Base-by-base conservation (phyloP, 2,329 filamentous ascomycete genomes). In the Botrytis porri region DNA sequence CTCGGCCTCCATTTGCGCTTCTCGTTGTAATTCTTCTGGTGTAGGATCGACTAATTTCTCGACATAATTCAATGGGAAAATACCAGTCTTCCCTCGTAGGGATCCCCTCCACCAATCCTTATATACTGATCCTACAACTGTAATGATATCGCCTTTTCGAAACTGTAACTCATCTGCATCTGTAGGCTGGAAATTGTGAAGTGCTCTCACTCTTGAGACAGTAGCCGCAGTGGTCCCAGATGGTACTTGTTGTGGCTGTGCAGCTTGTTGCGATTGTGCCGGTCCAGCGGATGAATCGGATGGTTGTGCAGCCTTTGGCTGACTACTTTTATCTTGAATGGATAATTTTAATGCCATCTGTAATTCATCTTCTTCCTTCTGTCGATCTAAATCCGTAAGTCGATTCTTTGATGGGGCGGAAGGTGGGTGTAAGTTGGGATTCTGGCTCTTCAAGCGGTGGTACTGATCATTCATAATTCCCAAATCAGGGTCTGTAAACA, bases 101-200 rank as follows among this genome's bases (percentile, higher is more conserved):
- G 95, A 97, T 1, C 96, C 96, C 78, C 97, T 95, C 96, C 96
- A 99, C 96, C 96, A 99, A 82, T 99, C 96, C 83, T 98, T 99
- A 85, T 97, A 99, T 2, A 98, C 96, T 1, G 95, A 98, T 83
- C 98, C 96, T 59, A 99, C 86, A 25, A 99, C 96, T 1, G 96
- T 95, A 82, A 99, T 99, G 59, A 98, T 92, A 81, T 99, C 96
- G 41, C 96, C 95, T 84, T 97, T 97, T 78, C 95, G 92, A 82
- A 99, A 99, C 78, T 97, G 94, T 75, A 99, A 86, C 84, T 99
- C 96, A 65, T 95, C 96, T 0, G 94, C 90, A 82, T 99, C 96
- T 0, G 95, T 97, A 2, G 96, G 95, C 69, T 92, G 90, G 82
- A 99, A 99, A 82, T 99, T 96, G 81, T 93, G 99, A 63, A 98